These are phyloP conservation scores for Penicillium sp. DNA, from an alignment of 2,329 filamentous ascomycete species.

Conservation along the genomic window DNA sequence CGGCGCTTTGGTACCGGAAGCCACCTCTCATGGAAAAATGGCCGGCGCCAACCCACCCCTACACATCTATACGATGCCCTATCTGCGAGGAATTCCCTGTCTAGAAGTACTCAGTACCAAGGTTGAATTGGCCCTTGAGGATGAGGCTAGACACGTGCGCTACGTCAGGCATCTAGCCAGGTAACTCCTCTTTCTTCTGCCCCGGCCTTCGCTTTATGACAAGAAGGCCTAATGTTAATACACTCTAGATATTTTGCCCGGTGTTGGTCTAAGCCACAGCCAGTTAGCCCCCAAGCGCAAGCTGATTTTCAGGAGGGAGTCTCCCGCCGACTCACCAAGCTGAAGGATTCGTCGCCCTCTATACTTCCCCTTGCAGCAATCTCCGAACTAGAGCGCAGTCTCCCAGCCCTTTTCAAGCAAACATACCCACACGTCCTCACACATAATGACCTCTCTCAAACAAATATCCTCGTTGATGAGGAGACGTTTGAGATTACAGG, in stretches of 20 bases:
- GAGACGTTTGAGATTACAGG: too few relatives aligned
- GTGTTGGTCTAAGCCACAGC: background rate
- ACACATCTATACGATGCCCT: background rate
- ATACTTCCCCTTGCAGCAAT: background rate
- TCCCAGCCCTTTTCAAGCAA: too few relatives aligned
- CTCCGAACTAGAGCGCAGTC: too few relatives aligned
- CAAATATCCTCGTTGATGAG: too few relatives aligned
- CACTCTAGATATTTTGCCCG: slow-evolving; percentile 4
- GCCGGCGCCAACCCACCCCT: background rate
- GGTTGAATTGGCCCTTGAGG: background rate
- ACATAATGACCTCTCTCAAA: too few relatives aligned
- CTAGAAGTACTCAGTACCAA: slow-evolving; percentile 3
- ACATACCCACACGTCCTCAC: too few relatives aligned
- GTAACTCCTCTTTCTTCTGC: background rate
- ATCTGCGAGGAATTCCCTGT: background rate
- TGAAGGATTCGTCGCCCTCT: background rate
- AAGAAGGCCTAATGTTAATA: background rate
- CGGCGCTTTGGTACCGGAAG: background rate
- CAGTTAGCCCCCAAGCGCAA: background rate
- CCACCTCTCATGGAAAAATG: background rate
- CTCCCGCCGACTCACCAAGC: background rate
- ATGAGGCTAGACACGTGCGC: background rate
- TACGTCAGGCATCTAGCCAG: slow-evolving; percentile 2
- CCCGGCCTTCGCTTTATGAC: background rate
- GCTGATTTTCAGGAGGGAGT: background rate